phyloP scores from a whole-genome alignment of 257 asterid genomes.

The Scutellaria baicalensis region DNA sequence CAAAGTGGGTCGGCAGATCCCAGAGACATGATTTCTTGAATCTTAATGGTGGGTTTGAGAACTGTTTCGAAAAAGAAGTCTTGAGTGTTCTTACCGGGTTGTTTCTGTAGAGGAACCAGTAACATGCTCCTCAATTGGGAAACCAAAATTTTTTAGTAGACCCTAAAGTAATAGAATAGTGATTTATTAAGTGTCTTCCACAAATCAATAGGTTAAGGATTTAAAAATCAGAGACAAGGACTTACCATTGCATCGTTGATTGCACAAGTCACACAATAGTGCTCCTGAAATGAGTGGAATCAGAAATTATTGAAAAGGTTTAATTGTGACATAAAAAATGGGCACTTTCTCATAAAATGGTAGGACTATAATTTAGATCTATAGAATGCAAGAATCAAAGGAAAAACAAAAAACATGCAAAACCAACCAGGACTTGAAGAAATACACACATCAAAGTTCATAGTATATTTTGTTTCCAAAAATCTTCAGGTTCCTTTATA shows the following conservation, averaged over 20 bases:
- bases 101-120: conserved; percentile 33
- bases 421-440: background rate
- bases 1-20: background rate
- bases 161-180: conserved; percentile 38
- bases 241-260: conserved; percentile 82
- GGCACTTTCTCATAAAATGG: too few relatives aligned
- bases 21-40: background rate
- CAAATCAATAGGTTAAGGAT: background rate
- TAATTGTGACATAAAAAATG: background rate
- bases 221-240: background rate
- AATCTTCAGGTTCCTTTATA: background rate
- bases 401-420: background rate
- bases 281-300: conserved; percentile 57
- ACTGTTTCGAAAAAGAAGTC: background rate
- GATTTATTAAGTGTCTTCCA: background rate
- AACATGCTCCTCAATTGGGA: conserved; percentile 38
- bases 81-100: conserved; percentile 4
- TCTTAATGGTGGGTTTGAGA: background rate
- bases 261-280: conserved; percentile 83
- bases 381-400: background rate
- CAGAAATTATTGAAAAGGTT: background rate
- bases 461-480: background rate
- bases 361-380: too few relatives aligned
- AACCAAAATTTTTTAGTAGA: conserved; percentile 60
- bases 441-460: background rate